Percentiles rank a stretch among this genome's conserved stretches.
Evolutionary conservation across 495 filamentous ascomycete genomes (phyloP).

Genomic region (Astrothelium macrocarpum): DNA sequence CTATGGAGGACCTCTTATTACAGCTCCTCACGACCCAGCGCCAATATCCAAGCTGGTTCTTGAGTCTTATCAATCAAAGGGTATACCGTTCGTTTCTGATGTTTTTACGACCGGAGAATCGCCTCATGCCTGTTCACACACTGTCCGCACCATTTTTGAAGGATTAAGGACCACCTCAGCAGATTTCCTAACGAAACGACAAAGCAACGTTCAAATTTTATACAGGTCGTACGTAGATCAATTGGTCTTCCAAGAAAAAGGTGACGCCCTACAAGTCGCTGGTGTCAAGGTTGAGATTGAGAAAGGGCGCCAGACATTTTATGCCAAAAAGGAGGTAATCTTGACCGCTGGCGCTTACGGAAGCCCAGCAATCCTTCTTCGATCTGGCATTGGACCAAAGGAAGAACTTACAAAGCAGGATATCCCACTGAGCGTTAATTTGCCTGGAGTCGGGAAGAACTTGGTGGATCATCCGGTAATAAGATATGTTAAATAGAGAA

Average conservation of each 20-base stretch:
- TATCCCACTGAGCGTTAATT: conserved; percentile 8
- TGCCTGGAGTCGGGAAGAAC: conserved; percentile 17
- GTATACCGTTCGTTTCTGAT: too few relatives aligned
- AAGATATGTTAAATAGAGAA: too few relatives aligned
- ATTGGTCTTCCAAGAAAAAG: conserved; percentile 7
- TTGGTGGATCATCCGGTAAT: conserved; percentile 15
- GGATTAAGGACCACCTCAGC: conserved; percentile 39
- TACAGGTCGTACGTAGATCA: conserved; percentile 11
- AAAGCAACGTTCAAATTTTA: conserved; percentile 4
- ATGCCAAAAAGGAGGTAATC: conserved; percentile 12
- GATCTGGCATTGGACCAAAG: conserved; percentile 12
- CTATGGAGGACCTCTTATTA: too few relatives aligned
- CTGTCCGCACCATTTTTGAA: conserved; percentile 39
- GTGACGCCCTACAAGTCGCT: conserved; percentile 5
- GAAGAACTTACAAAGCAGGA: conserved; percentile 9
- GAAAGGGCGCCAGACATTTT: not conserved
- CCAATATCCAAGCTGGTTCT: too few relatives aligned
- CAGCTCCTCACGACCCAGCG: too few relatives aligned
- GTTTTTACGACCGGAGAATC: conserved; percentile 43
- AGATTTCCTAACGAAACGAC: conserved; percentile 36
- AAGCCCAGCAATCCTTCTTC: conserved; percentile 9
- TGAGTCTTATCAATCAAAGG: too few relatives aligned
- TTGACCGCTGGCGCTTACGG: conserved; percentile 12
- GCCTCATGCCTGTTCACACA: conserved; percentile 44
- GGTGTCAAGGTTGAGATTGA: conserved; percentile 10